Evolutionary conservation across 192 early-diverging fungal genomes (phyloP).

Genomic region (Lobosporangium transversale): DNA sequence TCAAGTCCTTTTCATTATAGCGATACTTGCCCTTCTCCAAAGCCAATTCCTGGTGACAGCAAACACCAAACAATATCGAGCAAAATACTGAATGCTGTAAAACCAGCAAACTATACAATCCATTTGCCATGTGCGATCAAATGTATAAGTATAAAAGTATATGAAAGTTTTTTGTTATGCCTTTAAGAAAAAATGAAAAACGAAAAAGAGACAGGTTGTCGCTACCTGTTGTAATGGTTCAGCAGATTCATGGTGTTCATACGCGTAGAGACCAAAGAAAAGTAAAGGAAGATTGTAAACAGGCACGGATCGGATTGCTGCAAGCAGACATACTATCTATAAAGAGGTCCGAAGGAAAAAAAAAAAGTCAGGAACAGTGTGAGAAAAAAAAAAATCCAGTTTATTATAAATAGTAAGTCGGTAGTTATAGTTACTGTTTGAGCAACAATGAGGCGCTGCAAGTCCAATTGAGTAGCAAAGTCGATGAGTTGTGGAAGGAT

Average conservation of each 20-base stretch:
- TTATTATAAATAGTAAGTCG: too few relatives aligned
- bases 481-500: slow-evolving; percentile 49
- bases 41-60: slow-evolving; percentile 52
- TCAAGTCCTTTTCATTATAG: too few relatives aligned
- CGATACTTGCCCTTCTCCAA: slow-evolving; percentile 48
- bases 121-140: not conserved
- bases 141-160: not conserved
- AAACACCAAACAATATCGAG: slow-evolving; percentile 60
- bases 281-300: slow-evolving; percentile 63
- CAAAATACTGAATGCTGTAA: slow-evolving; percentile 57
- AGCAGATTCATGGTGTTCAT: slow-evolving; percentile 60
- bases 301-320: slow-evolving; percentile 56
- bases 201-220: too few relatives aligned
- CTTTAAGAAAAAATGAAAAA: too few relatives aligned
- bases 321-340: slow-evolving; percentile 60
- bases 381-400: not conserved
- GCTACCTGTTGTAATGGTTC: slow-evolving; percentile 64
- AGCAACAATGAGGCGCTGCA: slow-evolving; percentile 44
- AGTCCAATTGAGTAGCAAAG: slow-evolving; percentile 45
- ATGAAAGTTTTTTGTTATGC: too few relatives aligned
- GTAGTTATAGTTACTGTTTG: slow-evolving; percentile 31
- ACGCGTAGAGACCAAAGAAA: slow-evolving; percentile 64
- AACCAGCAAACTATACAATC: slow-evolving; percentile 54
- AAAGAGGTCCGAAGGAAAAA: not conserved
- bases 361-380: not conserved